These are phyloP conservation scores for Fusarium sororula DNA, from an alignment of 2,329 filamentous ascomycete species.

Conservation along the genomic window DNA sequence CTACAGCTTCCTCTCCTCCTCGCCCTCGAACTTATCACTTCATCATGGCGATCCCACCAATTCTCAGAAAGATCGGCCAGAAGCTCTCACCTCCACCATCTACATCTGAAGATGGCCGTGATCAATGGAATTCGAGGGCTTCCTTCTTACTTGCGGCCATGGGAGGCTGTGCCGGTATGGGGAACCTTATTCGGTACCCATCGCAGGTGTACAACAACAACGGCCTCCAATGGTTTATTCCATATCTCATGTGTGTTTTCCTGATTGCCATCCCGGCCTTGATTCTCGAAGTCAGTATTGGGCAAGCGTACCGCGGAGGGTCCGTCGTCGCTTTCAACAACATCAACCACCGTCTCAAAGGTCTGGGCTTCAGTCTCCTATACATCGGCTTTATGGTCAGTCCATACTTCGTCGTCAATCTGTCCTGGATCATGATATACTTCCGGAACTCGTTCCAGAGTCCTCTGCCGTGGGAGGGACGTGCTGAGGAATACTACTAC, in stretches of 20 bases:
- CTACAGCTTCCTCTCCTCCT: neutral
- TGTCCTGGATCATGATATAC: constrained; percentile 68
- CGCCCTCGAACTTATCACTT: neutral
- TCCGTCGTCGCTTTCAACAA: constrained; percentile 64
- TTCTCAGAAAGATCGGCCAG: constrained; percentile 45
- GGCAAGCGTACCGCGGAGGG: constrained; percentile 68
- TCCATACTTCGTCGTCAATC: constrained; percentile 65
- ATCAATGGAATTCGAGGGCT: constrained; percentile 64
- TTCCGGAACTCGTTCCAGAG: constrained; percentile 65
- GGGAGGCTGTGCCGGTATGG: constrained; percentile 67
- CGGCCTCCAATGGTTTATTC: constrained; percentile 68
- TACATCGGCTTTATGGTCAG: constrained; percentile 65
- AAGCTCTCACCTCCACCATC: constrained; percentile 49
- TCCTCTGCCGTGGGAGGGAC: constrained; percentile 62
- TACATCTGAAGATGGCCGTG: constrained; percentile 53
- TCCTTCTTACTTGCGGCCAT: constrained; percentile 66
- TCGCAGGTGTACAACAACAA: constrained; percentile 69
- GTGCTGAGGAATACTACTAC: constrained; percentile 62
- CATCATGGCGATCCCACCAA: constrained; percentile 29
- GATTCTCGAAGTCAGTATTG: constrained; percentile 72
- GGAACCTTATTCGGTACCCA: constrained; percentile 66
- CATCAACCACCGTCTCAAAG: constrained; percentile 62
- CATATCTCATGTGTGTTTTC: constrained; percentile 64
- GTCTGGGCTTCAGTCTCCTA: constrained; percentile 61
- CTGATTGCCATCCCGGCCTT: constrained; percentile 65